Evolutionary conservation across 2,329 filamentous ascomycete species (phyloP).

Genomic region (Dendrostoma leiphaemia): DNA sequence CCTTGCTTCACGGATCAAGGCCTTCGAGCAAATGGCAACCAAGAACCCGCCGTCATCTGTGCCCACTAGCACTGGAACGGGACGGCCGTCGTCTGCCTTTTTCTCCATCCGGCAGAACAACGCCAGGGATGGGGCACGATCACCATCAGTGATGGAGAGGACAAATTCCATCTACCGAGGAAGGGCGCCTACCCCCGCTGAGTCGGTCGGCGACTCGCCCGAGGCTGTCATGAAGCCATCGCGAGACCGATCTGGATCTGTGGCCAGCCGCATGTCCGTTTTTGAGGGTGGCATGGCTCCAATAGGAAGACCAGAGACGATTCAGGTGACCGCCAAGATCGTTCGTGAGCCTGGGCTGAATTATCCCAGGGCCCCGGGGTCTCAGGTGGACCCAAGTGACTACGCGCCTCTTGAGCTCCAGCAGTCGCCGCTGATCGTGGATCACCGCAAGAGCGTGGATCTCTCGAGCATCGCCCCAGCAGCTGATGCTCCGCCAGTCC

Average conservation of each 20-base stretch:
- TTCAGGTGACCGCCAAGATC: constrained; percentile 87
- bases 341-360: constrained; percentile 60
- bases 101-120: constrained; percentile 53
- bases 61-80: constrained; percentile 25
- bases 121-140: constrained; percentile 39
- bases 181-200: constrained; percentile 33
- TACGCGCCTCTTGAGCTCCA: constrained; percentile 51
- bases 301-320: constrained; percentile 64
- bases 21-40: constrained; percentile 74
- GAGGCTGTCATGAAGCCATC: constrained; percentile 35
- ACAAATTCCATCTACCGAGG: constrained; percentile 36
- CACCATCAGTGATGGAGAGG: constrained; percentile 45
- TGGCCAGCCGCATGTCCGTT: constrained; percentile 54
- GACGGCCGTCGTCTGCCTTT: constrained; percentile 52
- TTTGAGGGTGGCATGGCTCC: constrained; percentile 47
- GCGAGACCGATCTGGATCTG: constrained; percentile 50
- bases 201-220: constrained; percentile 46
- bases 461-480: constrained; percentile 28
- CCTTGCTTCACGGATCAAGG: constrained; percentile 93
- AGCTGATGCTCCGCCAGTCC: constrained; percentile 22
- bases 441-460: constrained; percentile 46
- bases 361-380: constrained; percentile 39
- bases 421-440: constrained; percentile 58
- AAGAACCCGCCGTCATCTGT: constrained; percentile 24
- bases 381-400: constrained; percentile 40